A percentile compares a stretch with the other conserved stretches of the same genome.
Evolutionary conservation across 306 rosid genomes (phyloP).

Genomic region (Mucuna pruriens): DNA sequence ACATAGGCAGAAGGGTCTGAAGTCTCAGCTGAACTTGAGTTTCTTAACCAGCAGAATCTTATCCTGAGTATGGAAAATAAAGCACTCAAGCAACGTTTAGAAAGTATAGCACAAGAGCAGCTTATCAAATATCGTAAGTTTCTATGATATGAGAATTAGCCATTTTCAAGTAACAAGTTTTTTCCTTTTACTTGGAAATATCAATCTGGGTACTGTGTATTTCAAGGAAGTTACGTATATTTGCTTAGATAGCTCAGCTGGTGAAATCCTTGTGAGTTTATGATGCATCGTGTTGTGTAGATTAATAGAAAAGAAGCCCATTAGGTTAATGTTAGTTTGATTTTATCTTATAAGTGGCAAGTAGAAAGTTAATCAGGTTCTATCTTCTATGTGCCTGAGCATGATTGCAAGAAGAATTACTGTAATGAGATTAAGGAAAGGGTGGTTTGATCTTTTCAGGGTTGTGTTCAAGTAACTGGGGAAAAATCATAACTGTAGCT

Average conservation of each 20-base stretch:
- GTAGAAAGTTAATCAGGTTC: background rate
- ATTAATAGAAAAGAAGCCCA: background rate
- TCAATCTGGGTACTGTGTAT: conserved; percentile 18
- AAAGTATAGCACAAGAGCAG: conserved; percentile 92
- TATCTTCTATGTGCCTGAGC: conserved; percentile 12
- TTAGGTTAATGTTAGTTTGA: conserved; percentile 24
- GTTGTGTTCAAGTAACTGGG: conserved; percentile 15
- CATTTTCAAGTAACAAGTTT: conserved; percentile 13
- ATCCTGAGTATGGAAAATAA: conserved; percentile 97
- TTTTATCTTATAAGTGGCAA: conserved; percentile 10
- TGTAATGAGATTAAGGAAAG: conserved; percentile 19
- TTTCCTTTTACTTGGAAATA: conserved; percentile 12
- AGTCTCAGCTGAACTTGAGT: conserved; percentile 92
- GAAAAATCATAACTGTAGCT: background rate
- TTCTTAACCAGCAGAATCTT: conserved; percentile 92
- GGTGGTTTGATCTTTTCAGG: conserved; percentile 19
- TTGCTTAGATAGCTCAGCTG: conserved; percentile 10
- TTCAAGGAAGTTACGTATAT: conserved; percentile 21
- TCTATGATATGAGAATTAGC: conserved; percentile 26
- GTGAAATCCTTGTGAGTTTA: conserved; percentile 8
- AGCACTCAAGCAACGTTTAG: conserved; percentile 96
- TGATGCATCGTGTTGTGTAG: conserved; percentile 20
- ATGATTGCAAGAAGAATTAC: conserved; percentile 14
- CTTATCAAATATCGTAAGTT: conserved; percentile 90
- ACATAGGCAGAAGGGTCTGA: conserved; percentile 91